Evolutionary conservation across 176 grass and related monocot genomes (phyloP).

Genomic region (Hsuehochloa calcarea): DNA sequence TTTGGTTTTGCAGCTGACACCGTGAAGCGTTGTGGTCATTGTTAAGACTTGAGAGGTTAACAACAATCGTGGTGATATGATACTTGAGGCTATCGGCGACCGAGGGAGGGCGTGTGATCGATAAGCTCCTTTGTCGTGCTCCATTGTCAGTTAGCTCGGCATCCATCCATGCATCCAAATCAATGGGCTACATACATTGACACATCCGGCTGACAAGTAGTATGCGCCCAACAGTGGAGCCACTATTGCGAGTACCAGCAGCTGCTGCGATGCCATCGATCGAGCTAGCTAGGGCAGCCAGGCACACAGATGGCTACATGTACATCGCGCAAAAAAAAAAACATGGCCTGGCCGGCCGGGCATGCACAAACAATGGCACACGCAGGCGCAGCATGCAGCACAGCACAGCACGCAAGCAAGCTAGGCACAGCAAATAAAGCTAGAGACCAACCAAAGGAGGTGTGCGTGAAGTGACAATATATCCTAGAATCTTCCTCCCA

Average conservation of each 20-base stretch:
- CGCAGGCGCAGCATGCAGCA: not conserved
- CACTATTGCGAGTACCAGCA: constrained; percentile 25
- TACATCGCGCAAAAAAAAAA: constrained; percentile 55
- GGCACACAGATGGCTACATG: constrained; percentile 28
- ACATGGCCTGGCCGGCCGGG: constrained; percentile 42
- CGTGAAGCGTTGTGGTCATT: constrained; percentile 15
- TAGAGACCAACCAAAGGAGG: constrained; percentile 42
- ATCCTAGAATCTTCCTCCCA: constrained; percentile 60
- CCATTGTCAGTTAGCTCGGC: constrained; percentile 33
- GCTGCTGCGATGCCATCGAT: constrained; percentile 15
- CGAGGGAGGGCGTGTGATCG: constrained; percentile 30
- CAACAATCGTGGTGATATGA: not conserved
- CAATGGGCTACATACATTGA: constrained; percentile 27
- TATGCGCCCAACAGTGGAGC: constrained; percentile 32
- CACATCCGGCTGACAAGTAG: constrained; percentile 29
- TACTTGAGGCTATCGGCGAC: constrained; percentile 22
- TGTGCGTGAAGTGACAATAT: constrained; percentile 54
- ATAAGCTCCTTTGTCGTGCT: constrained; percentile 5
- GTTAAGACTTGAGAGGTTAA: constrained; percentile 1
- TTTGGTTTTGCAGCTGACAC: not conserved
- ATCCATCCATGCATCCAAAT: constrained; percentile 30
- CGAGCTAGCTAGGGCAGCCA: constrained; percentile 27
- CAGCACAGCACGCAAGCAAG: not conserved
- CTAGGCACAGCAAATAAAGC: constrained; percentile 21
- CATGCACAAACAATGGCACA: constrained; percentile 3